Evolutionary conservation across 257 asterid genomes (phyloP).

Genomic region (Thymus mandschuricus): DNA sequence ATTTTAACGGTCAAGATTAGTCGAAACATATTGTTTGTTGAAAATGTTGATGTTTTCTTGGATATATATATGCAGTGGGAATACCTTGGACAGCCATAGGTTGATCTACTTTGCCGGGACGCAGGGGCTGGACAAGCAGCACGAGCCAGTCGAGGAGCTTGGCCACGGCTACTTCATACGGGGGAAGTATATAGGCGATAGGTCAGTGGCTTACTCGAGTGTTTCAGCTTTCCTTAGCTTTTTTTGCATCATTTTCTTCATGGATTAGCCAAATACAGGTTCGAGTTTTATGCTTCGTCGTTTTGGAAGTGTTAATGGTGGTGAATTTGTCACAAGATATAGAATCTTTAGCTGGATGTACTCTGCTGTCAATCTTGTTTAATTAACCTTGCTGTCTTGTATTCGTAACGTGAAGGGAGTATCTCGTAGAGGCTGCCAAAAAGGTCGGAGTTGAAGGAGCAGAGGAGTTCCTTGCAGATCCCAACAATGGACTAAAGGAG

Average conservation of each 20-base stretch:
- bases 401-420: slow-evolving; percentile 48
- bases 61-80: slow-evolving; percentile 32
- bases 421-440: slow-evolving; percentile 70
- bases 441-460: slow-evolving; percentile 37
- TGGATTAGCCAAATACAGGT: too few relatives aligned
- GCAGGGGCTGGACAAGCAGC: slow-evolving; percentile 63
- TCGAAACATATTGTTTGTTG: background rate
- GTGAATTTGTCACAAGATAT: too few relatives aligned
- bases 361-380: background rate
- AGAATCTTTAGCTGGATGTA: too few relatives aligned
- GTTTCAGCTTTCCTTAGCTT: too few relatives aligned
- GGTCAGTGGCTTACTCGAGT: too few relatives aligned
- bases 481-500: slow-evolving; percentile 84
- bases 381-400: background rate
- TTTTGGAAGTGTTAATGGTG: too few relatives aligned
- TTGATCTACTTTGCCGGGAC: slow-evolving; percentile 38
- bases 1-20: background rate
- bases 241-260: too few relatives aligned
- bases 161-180: slow-evolving; percentile 69
- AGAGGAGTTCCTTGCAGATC: slow-evolving; percentile 82
- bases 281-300: too few relatives aligned
- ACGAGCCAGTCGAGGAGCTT: slow-evolving; percentile 77
- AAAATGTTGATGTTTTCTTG: background rate
- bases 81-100: slow-evolving; percentile 40
- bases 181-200: slow-evolving; percentile 81